These are phyloP conservation scores for Bacidia rubella DNA, from an alignment of 495 filamentous ascomycete species.

Conservation along the genomic window DNA sequence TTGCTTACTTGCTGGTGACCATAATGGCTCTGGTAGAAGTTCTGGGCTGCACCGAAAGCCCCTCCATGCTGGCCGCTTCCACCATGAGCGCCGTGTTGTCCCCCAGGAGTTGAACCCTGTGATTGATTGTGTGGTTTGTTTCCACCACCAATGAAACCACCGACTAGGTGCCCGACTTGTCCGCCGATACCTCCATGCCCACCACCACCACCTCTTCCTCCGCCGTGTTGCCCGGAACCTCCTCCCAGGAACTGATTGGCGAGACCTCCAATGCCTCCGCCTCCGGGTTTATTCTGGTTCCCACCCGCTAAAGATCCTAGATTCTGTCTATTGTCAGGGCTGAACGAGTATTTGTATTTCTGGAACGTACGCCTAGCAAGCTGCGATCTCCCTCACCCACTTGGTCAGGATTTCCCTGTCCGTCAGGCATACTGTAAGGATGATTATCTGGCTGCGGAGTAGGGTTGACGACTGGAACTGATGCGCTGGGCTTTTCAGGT, in stretches of 20 bases:
- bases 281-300: slow-evolving; percentile 21
- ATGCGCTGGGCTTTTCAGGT: slow-evolving; percentile 44
- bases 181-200: slow-evolving; percentile 17
- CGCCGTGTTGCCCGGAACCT: slow-evolving; percentile 15
- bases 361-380: slow-evolving; percentile 13
- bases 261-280: slow-evolving; percentile 22
- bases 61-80: slow-evolving; percentile 7
- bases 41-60: slow-evolving; percentile 10
- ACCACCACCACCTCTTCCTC: slow-evolving; percentile 11
- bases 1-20: slow-evolving; percentile 15
- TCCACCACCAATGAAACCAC: slow-evolving; percentile 18
- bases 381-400: slow-evolving; percentile 15
- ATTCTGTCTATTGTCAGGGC: not conserved
- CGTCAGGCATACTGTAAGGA: slow-evolving; percentile 18
- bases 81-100: not conserved
- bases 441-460: slow-evolving; percentile 17
- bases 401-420: not conserved
- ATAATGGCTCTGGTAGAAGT: slow-evolving; percentile 23
- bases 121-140: slow-evolving; percentile 17
- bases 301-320: slow-evolving; percentile 19
- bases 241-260: slow-evolving; percentile 30
- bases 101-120: slow-evolving; percentile 6
- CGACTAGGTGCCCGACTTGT: slow-evolving; percentile 24
- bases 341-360: not conserved
- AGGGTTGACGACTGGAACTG: slow-evolving; percentile 17